Conservation (phyloP, 192 early-diverging fungal genomes). For the Spinellus fusiger region DNA sequence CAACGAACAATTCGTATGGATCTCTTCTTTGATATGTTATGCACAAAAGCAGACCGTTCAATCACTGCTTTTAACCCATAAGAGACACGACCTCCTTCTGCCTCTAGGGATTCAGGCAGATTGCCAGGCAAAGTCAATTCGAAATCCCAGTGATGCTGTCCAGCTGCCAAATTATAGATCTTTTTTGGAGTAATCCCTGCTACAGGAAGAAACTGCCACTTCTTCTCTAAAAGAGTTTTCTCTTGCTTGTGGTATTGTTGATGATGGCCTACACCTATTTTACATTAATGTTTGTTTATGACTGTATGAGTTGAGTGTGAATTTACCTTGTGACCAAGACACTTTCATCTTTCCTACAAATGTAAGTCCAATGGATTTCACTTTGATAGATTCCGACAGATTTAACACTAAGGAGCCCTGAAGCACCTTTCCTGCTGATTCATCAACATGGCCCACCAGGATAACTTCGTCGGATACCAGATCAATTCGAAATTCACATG, state of each 20-base stretch:
- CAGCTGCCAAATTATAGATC: conserved; percentile 27
- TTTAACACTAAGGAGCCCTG: conserved; percentile 44
- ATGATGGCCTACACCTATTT: conserved; percentile 20
- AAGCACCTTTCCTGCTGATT: conserved; percentile 43
- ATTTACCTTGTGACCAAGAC: conserved; percentile 38
- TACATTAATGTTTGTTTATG: background rate
- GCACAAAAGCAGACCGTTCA: conserved; percentile 50
- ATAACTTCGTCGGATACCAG: conserved; percentile 21
- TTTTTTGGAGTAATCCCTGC: conserved; percentile 33
- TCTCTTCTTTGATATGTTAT: conserved; percentile 33
- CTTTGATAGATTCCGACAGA: conserved; percentile 42
- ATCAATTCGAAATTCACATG: conserved; percentile 23
- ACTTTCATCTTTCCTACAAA: conserved; percentile 55
- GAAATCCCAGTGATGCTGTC: conserved; percentile 44
- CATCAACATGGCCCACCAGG: conserved; percentile 29
- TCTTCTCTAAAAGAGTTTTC: conserved; percentile 39
- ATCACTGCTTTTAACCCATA: conserved; percentile 48
- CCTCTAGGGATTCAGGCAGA: conserved; percentile 53
- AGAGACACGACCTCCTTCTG: conserved; percentile 39
- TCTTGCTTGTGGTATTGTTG: conserved; percentile 30
- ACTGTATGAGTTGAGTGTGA: background rate
- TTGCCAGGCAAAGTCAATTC: conserved; percentile 50
- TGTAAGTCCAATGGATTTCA: conserved; percentile 39
- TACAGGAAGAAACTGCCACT: conserved; percentile 44
- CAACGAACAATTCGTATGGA: conserved; percentile 41